Conservation (phyloP, 352 stramenopile species). For the Globisporangium megalacanthum region DNA sequence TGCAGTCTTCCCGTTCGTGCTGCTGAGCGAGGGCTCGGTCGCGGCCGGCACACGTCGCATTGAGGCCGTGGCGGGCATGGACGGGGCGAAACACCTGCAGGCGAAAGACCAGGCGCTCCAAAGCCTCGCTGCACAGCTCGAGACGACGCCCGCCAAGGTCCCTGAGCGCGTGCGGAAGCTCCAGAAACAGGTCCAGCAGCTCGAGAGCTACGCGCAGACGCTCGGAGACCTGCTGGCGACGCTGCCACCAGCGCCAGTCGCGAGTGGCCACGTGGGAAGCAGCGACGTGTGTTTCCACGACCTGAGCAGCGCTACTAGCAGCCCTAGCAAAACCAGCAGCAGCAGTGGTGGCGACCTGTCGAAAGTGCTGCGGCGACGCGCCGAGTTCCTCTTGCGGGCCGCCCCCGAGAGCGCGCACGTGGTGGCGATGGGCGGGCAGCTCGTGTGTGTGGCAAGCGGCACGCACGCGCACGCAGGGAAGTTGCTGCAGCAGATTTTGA, state of each 20-base stretch:
- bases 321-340: background rate
- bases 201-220: constrained; percentile 44
- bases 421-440: constrained; percentile 39
- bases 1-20: constrained; percentile 62
- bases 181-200: constrained; percentile 65
- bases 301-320: background rate
- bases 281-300: constrained; percentile 32
- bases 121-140: constrained; percentile 42
- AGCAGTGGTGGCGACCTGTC: constrained; percentile 31
- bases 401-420: constrained; percentile 31
- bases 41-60: constrained; percentile 73
- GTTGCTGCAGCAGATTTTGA: constrained; percentile 45
- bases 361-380: constrained; percentile 55
- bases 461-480: constrained; percentile 41
- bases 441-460: constrained; percentile 41
- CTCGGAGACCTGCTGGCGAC: constrained; percentile 46
- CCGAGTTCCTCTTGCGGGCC: constrained; percentile 43
- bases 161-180: constrained; percentile 59
- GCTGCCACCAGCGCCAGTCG: constrained; percentile 31
- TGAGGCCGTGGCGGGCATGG: constrained; percentile 48
- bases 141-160: constrained; percentile 58
- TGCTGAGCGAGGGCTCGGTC: constrained; percentile 74
- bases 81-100: constrained; percentile 52
- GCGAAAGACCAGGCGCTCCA: constrained; percentile 45
- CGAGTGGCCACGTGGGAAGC: constrained; percentile 18